Evolutionary conservation across 768 basidiomycete species (phyloP), one percentile per base, ranked within the genome.

Genomic region (Neoboletus magnificus): DNA sequence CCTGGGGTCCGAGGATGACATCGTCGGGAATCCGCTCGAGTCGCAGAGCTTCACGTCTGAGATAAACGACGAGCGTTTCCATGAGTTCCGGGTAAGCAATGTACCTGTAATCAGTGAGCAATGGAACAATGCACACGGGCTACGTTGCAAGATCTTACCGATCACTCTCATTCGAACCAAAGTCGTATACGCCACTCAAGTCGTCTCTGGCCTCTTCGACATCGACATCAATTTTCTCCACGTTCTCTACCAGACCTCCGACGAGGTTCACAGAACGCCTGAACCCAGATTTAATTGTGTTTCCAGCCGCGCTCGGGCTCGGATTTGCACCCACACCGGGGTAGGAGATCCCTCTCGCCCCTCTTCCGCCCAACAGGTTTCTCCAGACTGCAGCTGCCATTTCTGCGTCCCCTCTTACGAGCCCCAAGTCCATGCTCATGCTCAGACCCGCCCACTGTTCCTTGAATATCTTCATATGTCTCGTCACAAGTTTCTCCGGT

Each of bases 331-430:
- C 53, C 16, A 27, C 13, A 0, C 16, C 51, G 0, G 52, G 39
- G 53, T 77, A 77, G 2, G 75, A 76, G 50, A 91, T 86, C 2
- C 88, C 89, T 55, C 79, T 77, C 10, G 89, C 89, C 6, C 93
- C 94, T 13, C 92, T 80, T 1, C 84, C 90, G 9, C 89, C 93
- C 39, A 97, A 85, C 36, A 97, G 65, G 69, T 98, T 97, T 47
- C 96, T 78, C 96, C 96, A 98, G 0, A 97, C 74, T 1, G 91
- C 89, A 15, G 77, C 87, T 1, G 95, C 92, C 71, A 98, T 77
- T 59, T 94, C 90, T 56, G 82, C 77, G 68, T 98, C 95, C 23
- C 85, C 83, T 44, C 77, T 79, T 5, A 86, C 79, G 32, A 95
- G 78, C 1, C 82, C 89, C 15, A 94, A 73, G 69, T 97, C 93